Percentiles rank a stretch among this genome's conserved stretches.
Conservation (phyloP, 495 filamentous ascomycete genomes). For the Hypoxylon rickii region DNA sequence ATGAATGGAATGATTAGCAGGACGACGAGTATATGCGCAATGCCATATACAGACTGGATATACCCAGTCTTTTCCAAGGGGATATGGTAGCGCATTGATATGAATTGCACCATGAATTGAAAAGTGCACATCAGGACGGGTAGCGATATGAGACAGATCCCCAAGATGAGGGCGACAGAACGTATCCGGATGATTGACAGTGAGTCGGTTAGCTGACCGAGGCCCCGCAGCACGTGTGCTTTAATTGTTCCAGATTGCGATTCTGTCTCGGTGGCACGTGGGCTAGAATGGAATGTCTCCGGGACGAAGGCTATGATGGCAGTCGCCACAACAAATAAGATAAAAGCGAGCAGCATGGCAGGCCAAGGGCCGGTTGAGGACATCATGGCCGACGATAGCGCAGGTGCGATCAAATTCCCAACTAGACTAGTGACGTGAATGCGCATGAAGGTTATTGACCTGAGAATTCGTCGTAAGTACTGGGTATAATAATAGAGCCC, state of each 20-base stretch:
- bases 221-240: conserved; percentile 7
- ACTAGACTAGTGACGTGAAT: conserved; percentile 53
- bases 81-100: conserved; percentile 38
- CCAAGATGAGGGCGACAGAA: conserved; percentile 29
- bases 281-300: conserved; percentile 45
- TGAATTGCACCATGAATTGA: conserved; percentile 38
- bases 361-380: conserved; percentile 60
- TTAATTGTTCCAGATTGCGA: conserved; percentile 10
- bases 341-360: conserved; percentile 44
- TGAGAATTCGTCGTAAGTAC: too few species aligned
- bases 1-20: conserved; percentile 32
- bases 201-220: conserved; percentile 30
- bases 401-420: conserved; percentile 56
- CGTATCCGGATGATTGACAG: conserved; percentile 22
- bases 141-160: conserved; percentile 31
- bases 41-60: conserved; percentile 37
- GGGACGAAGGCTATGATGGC: conserved; percentile 46
- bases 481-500: too few species aligned
- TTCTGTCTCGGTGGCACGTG: not conserved
- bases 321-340: conserved; percentile 34
- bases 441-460: conserved; percentile 59
- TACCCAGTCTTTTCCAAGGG: conserved; percentile 36
- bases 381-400: conserved; percentile 62
- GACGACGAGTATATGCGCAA: conserved; percentile 31
- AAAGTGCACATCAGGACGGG: conserved; percentile 30